Base-by-base conservation (phyloP, 2,329 filamentous ascomycete species). In the Exophiala dermatitidis region DNA sequence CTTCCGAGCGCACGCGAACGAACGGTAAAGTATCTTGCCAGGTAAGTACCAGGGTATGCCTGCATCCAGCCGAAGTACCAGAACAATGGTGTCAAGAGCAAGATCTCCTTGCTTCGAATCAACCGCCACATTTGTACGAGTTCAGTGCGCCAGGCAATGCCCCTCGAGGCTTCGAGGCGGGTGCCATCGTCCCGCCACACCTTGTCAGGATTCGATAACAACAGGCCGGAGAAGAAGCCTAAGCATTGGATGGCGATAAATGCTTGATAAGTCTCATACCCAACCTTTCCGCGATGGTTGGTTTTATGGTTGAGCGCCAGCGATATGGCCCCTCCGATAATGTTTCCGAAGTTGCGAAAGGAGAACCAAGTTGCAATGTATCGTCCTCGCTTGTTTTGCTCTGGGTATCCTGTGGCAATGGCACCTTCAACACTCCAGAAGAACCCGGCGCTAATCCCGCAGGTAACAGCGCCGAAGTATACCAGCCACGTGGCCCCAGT, bases 281-380 rank as follows among this genome's bases (percentile, higher is more conserved):
- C 69, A 8, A 77, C 73, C 54, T 75, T 74, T 32, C 74, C 74
- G 7, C 67, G 63, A n/a, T 71, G 60, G 8, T 69, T 69, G 8
- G 69, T 66, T 2, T 70, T 68, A 51, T 71, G 68, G 44, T 79
- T 79, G 10, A 79, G 68, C 0, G 71, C 75, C 0, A 79, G 69
- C 29, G 77, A 74, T 31, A 79, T 77, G 0, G 76, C 73, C 2
- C 74, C 70, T 1, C 76, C 76, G 50, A 79, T 74, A 26, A 80
- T 69, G 51, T 77, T 76, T 0, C 77, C 77, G 5, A 78, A 69
- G 53, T 78, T 75, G 4, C 75, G 72, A 5, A 79, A 71, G 4
- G 75, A 73, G 3, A 79, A 72, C 77, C 76, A 79, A 34, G 78
- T 78, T 1, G 74, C 75, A 40, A 74, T 70, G n/a, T 64, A 66